phyloP scores from a whole-genome alignment of 2,329 filamentous ascomycete species.

The Colletotrichum trifolii region DNA sequence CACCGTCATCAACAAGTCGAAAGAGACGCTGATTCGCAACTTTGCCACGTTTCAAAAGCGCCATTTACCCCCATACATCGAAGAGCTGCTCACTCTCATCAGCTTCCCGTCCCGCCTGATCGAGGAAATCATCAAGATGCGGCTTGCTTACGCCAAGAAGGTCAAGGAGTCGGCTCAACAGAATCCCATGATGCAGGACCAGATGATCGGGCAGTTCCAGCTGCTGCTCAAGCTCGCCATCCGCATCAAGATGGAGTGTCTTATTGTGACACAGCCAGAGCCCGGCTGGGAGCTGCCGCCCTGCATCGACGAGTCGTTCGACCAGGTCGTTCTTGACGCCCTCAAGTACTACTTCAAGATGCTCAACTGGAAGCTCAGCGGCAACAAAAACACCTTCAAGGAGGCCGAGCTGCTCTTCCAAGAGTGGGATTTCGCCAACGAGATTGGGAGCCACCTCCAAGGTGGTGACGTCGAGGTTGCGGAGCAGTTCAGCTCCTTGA shows the following conservation, averaged over 20 bases:
- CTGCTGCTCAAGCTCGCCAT: constrained; percentile 92
- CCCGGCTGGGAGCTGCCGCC: constrained; percentile 95
- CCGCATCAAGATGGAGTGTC: constrained; percentile 90
- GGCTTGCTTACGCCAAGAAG: constrained; percentile 89
- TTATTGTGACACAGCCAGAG: constrained; percentile 84
- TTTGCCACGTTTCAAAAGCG: constrained; percentile 86
- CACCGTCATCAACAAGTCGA: constrained; percentile 91
- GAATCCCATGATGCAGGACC: constrained; percentile 92
- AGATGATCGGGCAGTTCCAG: constrained; percentile 98
- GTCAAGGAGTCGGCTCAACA: constrained; percentile 96
- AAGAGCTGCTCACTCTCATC: constrained; percentile 94
- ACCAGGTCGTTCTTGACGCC: constrained; percentile 89
- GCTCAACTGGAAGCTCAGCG: constrained; percentile 96
- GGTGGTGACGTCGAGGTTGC: constrained; percentile 96
- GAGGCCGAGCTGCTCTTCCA: constrained; percentile 97
- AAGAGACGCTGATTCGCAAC: constrained; percentile 88
- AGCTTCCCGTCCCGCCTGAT: constrained; percentile 97
- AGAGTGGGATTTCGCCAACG: constrained; percentile 97
- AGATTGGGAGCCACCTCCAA: constrained; percentile 90
- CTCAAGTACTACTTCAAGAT: constrained; percentile 99
- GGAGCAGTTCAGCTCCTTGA: constrained; percentile 95
- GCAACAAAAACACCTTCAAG: constrained; percentile 99
- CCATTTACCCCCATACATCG: constrained; percentile 94
- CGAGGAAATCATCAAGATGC: constrained; percentile 94
- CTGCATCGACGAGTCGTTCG: constrained; percentile 97